Percentiles rank a stretch among this genome's conserved stretches.
phyloP scores from a whole-genome alignment of 2,329 filamentous ascomycete genomes.

The Geosmithia putterillii region DNA sequence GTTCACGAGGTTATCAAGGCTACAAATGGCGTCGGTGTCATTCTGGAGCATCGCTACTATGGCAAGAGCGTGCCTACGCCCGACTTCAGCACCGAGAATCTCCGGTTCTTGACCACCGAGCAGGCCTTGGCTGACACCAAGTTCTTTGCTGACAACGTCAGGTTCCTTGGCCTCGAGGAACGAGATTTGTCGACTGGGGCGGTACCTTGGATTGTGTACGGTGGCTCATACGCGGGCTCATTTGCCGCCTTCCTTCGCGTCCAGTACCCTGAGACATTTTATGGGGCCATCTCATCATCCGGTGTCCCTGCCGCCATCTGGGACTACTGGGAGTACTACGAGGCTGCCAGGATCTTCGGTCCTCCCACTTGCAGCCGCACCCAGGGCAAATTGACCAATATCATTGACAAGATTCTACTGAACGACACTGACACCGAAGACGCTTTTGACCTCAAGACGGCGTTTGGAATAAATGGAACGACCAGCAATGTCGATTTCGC shows the following conservation, averaged over 20 bases:
- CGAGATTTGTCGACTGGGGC: slow-evolving; percentile 51
- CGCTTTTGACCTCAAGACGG: slow-evolving; percentile 31
- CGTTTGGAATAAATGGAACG: slow-evolving; percentile 33
- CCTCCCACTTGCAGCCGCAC: slow-evolving; percentile 50
- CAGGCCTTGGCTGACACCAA: slow-evolving; percentile 72
- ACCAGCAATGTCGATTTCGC: slow-evolving; percentile 34
- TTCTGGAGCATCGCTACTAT: slow-evolving; percentile 84
- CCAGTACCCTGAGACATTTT: slow-evolving; percentile 67
- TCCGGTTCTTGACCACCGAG: slow-evolving; percentile 74
- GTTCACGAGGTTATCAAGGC: slow-evolving; percentile 57
- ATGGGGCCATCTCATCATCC: slow-evolving; percentile 67
- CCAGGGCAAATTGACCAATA: slow-evolving; percentile 43
- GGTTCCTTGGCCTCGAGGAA: slow-evolving; percentile 58
- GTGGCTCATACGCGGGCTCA: slow-evolving; percentile 72
- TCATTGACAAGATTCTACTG: slow-evolving; percentile 39
- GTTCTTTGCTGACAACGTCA: slow-evolving; percentile 65
- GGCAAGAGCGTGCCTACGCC: slow-evolving; percentile 59
- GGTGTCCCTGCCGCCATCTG: slow-evolving; percentile 68
- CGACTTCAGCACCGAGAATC: slow-evolving; percentile 53
- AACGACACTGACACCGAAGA: slow-evolving; percentile 21
- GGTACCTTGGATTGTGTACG: slow-evolving; percentile 67
- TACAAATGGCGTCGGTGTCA: slow-evolving; percentile 62
- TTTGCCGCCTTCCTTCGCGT: slow-evolving; percentile 67
- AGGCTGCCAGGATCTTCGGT: slow-evolving; percentile 34
- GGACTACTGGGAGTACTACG: slow-evolving; percentile 58